A percentile compares a stretch with the other conserved stretches of the same genome.
Conservation (phyloP, 139 green algal genomes). For the Diplosphaera chodatii region DNA sequence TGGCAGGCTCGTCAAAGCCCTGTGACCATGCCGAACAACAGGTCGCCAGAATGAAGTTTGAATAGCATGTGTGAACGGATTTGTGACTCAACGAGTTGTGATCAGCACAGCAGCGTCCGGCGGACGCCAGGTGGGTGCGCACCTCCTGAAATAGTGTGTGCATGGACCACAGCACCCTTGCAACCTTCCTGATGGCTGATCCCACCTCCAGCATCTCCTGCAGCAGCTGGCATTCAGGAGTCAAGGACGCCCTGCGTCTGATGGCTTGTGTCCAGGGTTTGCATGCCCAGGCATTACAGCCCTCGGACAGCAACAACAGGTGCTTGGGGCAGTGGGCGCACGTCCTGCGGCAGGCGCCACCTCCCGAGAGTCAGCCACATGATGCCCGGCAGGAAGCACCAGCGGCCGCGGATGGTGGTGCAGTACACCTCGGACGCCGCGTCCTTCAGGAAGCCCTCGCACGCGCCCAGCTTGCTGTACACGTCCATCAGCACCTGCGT, state of each 20-base stretch:
- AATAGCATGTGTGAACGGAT: no score
- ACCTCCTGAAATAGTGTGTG: slow-evolving; percentile 21
- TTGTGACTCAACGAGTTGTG: no score
- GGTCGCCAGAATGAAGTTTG: no score
- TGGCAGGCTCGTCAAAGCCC: slow-evolving; percentile 11
- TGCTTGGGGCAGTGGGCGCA: not conserved
- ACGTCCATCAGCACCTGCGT: slow-evolving; percentile 26
- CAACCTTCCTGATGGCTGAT: slow-evolving; percentile 15
- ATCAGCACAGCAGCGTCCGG: no score
- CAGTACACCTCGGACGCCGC: slow-evolving; percentile 15
- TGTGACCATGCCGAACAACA: not conserved
- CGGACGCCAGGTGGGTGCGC: no score
- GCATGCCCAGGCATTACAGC: no score
- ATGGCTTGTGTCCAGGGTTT: no score
- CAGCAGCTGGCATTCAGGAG: no score
- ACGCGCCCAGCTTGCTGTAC: slow-evolving; percentile 18
- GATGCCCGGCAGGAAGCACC: slow-evolving; percentile 24
- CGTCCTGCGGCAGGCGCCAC: not conserved
- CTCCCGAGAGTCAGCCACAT: slow-evolving; percentile 1
- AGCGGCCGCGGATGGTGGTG: slow-evolving; percentile 10
- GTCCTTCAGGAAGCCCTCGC: slow-evolving; percentile 15
- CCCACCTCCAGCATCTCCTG: slow-evolving; percentile 18
- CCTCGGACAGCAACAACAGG: no score
- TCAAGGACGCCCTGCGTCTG: no score
- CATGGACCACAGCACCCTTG: slow-evolving; percentile 21